Base-by-base conservation (phyloP, 164 flowering plant genomes). In the Kingdonia uniflora region DNA sequence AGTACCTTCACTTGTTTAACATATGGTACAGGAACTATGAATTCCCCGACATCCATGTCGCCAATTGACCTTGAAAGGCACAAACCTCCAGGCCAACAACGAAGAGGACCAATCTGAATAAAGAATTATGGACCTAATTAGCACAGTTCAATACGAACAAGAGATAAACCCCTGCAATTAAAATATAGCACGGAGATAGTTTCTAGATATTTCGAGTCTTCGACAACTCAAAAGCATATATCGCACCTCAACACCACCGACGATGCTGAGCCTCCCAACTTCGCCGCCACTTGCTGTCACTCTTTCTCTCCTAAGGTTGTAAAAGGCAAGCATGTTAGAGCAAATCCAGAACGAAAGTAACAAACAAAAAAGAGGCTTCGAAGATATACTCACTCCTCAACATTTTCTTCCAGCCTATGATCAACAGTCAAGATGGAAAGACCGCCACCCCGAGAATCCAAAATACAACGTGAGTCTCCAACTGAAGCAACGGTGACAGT, bases 31-130 rank as follows among this genome's bases (percentile, higher is more conserved):
- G 96, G 95, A 58, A 88, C 95, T 42, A 87, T 87, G 54, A 74
- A 85, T 55, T 87, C 94, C 16, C 96, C 94, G 53, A 87, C 96
- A 72, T 88, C 96, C 87, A 80, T 78, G 60, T 85, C 91, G 23
- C 95, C 95, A 47, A 88, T 88, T 8, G 95, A 88, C 63, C 97
- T 70, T 19, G 97, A 88, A 64, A 88, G 89, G 73, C 97, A 88
- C 65, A 88, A 78, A 20, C 95, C 97, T 14, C 97, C 95, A 0
- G 97, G 97, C 97, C 97, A 88, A 61, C 95, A 88, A 20, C 95
- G 84, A 14, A 85, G 83, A 12, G 95, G 97, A 44, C 97, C 97
- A 58, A 83, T 67, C 97, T 84, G 72, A 42, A 58, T 37, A 29
- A 3, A 29, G 8, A 29, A 29, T 29, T 29, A 8, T 29, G 8